Percentiles rank a stretch among this genome's conserved stretches.
These are phyloP conservation scores for Backusella luteola DNA, from an alignment of 192 early-diverging fungal genomes.

Conservation along the genomic window DNA sequence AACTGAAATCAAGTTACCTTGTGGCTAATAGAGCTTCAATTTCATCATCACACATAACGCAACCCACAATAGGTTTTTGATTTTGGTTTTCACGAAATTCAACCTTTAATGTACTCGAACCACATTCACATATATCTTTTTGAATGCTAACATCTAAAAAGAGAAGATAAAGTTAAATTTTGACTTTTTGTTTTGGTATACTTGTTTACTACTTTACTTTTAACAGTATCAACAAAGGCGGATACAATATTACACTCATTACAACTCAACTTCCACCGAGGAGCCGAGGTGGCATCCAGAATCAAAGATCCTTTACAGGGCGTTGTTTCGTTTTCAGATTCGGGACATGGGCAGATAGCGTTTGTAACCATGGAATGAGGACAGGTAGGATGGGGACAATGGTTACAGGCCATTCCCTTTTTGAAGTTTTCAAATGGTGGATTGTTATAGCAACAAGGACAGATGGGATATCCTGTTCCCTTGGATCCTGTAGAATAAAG, in stretches of 20 bases:
- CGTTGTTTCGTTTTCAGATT: constrained; percentile 19
- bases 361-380: constrained; percentile 46
- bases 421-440: constrained; percentile 51
- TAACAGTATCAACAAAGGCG: constrained; percentile 42
- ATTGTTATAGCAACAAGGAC: constrained; percentile 54
- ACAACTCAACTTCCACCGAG: constrained; percentile 53
- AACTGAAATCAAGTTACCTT: constrained; percentile 20
- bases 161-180: not conserved
- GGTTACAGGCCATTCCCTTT: constrained; percentile 50
- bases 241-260: constrained; percentile 53
- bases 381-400: constrained; percentile 51
- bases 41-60: constrained; percentile 51
- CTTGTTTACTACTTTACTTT: constrained; percentile 22
- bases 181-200: not conserved
- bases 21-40: constrained; percentile 43
- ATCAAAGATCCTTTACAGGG: constrained; percentile 41
- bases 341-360: constrained; percentile 43
- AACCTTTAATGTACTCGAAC: constrained; percentile 38
- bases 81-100: constrained; percentile 46
- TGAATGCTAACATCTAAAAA: constrained; percentile 29
- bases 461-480: constrained; percentile 53
- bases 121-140: constrained; percentile 46
- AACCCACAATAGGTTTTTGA: constrained; percentile 29
- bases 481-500: constrained; percentile 55
- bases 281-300: constrained; percentile 51